Conservation (phyloP, 2,329 filamentous ascomycete genomes). For the Fusarium anthophilum region DNA sequence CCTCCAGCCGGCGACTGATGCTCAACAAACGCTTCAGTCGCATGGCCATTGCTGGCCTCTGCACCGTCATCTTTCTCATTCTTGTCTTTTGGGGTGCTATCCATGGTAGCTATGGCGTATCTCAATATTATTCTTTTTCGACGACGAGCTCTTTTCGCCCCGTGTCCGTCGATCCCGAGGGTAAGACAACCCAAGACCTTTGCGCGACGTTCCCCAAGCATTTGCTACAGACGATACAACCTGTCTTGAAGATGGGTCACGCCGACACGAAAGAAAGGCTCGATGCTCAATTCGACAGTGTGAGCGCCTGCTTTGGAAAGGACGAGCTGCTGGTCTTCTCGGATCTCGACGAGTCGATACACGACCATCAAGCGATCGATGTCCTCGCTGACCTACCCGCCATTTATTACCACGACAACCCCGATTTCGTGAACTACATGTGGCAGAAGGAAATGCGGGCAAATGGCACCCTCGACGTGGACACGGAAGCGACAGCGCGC, state of each 20-base stretch:
- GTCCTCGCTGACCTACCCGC: conserved; percentile 57
- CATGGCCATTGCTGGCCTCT: conserved; percentile 38
- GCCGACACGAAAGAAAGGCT: conserved; percentile 43
- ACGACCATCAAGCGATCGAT: conserved; percentile 55
- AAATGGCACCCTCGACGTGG: conserved; percentile 47
- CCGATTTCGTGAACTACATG: conserved; percentile 52
- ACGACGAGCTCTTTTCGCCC: conserved; percentile 46
- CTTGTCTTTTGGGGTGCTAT: conserved; percentile 40
- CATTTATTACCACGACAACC: conserved; percentile 50
- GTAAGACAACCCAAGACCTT: conserved; percentile 41
- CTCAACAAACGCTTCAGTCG: conserved; percentile 47
- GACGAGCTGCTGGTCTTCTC: conserved; percentile 59
- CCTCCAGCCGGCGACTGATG: conserved; percentile 41
- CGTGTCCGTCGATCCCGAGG: conserved; percentile 40
- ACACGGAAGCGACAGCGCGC: conserved; percentile 43
- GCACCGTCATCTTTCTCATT: conserved; percentile 37
- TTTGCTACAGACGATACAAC: conserved; percentile 45
- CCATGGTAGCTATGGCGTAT: conserved; percentile 37
- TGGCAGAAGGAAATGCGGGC: conserved; percentile 50
- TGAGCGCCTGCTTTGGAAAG: conserved; percentile 59
- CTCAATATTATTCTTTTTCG: conserved; percentile 43
- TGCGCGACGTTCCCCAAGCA: conserved; percentile 47
- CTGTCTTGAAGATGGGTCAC: conserved; percentile 48
- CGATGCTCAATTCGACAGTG: conserved; percentile 59
- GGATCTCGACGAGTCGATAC: conserved; percentile 58